Evolutionary conservation across 495 filamentous ascomycete genomes (phyloP), one percentile per base, ranked within the genome.

Genomic region (Letharia lupina): DNA sequence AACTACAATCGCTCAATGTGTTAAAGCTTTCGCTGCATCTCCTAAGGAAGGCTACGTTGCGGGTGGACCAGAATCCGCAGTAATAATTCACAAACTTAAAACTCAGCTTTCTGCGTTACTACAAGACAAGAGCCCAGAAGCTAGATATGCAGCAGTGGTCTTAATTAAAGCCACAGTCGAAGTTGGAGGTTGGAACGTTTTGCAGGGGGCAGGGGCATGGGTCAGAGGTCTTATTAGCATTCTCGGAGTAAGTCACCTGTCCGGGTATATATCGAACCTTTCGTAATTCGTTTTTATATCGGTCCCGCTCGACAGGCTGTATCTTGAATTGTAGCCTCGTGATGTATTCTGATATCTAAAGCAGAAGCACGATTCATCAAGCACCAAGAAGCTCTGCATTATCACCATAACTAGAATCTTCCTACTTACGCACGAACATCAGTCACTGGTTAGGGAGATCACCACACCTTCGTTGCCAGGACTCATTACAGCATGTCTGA

Each of bases 151-250:
- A 13, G 91, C 85, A 1, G 84, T 89, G 42, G 84, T 89, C 35
- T 74, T 97, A 61, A 81, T 91, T 69, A 96, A 96, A 76, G 82
- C 87, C n/a, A 79, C 85, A 18, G 78, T 95, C 62, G 91, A 96
- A 71, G 82, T 85, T 50, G 91, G 92, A 35, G 89, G 89, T 65
- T 89, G 87, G 85, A 89, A 92, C 66, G 80, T 87, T 58, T 76
- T 97, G 63, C 86, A 85, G 61, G 82, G 83, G 47, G 81, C 85
- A 35, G 85, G 83, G 63, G 77, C 84, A 18, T 93, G 93, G 86
- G 84, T 93, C 66, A 81, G 85, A 68, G 84, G 83, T 44, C 72
- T 96, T 65, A 80, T 96, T 52, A 78, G 80, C 0, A 82, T 93
- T 54, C 74, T 96, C 52, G 83, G 83, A 72, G 89, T 91, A 79